Conservation (phyloP, 208 protist genomes). For the Leishmania gerbilli region DNA sequence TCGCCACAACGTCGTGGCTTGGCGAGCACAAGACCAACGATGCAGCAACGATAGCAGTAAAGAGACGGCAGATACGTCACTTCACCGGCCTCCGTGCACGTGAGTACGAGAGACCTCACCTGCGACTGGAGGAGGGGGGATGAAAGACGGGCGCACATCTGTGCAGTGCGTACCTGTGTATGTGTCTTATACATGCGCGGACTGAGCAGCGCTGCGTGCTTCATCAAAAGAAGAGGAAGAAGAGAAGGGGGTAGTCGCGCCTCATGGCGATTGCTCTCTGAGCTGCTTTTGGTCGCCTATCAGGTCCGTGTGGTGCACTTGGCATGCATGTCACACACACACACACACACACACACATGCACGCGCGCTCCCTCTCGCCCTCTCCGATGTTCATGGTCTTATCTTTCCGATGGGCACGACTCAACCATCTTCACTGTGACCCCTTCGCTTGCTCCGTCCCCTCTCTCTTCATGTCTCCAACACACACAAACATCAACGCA, state of each 20-base stretch:
- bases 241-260: not conserved
- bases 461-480: not conserved
- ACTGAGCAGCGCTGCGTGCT: not conserved
- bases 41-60: not conserved
- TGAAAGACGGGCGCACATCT: not conserved
- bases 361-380: not conserved
- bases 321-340: not conserved
- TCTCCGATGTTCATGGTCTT: not conserved
- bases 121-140: not conserved
- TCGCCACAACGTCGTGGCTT: not conserved
- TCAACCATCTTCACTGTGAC: not conserved
- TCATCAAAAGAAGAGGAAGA: not conserved
- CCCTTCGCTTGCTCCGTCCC: not conserved
- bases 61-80: not conserved
- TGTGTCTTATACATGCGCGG: not conserved
- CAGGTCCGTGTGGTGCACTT: not conserved
- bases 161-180: not conserved
- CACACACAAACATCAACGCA: constrained; percentile 1
- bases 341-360: not conserved
- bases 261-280: not conserved
- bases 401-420: not conserved
- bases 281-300: not conserved
- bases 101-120: not conserved
- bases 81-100: not conserved
- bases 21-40: not conserved